These are phyloP conservation scores for Podospora anserina DNA, from an alignment of 495 filamentous ascomycete genomes.

Conservation along the genomic window DNA sequence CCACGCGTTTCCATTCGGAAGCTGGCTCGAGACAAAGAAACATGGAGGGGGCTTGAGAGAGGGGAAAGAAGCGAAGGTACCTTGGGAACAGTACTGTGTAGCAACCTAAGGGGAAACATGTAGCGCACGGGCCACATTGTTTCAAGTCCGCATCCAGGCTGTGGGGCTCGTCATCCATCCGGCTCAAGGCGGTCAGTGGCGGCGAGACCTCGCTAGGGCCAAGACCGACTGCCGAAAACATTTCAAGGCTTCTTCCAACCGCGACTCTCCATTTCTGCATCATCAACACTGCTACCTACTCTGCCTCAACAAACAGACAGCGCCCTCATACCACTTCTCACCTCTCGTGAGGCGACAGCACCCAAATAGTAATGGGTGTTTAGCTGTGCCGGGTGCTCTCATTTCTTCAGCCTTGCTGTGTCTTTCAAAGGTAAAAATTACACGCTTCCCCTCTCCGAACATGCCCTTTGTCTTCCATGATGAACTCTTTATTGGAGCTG, in stretches of 20 bases:
- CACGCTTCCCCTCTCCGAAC: background rate
- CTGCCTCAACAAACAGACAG: background rate
- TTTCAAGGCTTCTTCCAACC: slow-evolving; percentile 1
- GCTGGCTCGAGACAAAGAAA: background rate
- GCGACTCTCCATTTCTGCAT: background rate
- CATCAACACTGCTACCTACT: background rate
- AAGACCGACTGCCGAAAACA: slow-evolving; percentile 2
- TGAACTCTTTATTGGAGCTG: slow-evolving; percentile 92
- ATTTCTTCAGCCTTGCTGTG: background rate
- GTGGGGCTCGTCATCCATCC: background rate
- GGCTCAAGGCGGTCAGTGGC: background rate
- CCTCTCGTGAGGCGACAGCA: background rate
- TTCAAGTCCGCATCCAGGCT: background rate
- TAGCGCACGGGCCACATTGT: background rate
- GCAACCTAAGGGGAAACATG: background rate
- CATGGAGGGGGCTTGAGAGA: no score
- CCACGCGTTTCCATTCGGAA: background rate
- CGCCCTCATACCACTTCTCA: background rate
- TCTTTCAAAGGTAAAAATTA: slow-evolving; percentile 11
- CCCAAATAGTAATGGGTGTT: background rate
- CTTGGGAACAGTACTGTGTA: background rate
- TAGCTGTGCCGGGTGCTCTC: background rate
- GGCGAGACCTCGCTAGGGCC: background rate
- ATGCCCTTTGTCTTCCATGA: slow-evolving; percentile 32
- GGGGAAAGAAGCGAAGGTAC: no score